Conservation (phyloP, 1,284 basidiomycete genomes). For the Stereum hirsutum region DNA sequence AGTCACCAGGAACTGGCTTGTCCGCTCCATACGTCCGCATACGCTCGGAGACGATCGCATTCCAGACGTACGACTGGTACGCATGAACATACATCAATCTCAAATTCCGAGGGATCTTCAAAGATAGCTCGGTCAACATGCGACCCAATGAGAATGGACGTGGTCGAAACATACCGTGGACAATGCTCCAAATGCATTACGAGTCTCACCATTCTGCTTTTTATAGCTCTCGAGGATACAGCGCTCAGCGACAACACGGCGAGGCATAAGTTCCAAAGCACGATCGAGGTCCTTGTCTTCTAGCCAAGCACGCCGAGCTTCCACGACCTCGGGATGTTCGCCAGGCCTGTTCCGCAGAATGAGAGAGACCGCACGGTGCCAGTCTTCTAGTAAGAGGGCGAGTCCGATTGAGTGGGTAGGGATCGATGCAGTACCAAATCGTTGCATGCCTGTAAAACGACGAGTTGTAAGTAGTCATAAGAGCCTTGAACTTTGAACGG, state of each 20-base stretch:
- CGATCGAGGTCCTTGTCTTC: slow-evolving; percentile 68
- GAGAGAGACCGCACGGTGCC: slow-evolving; percentile 80
- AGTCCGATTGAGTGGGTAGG: slow-evolving; percentile 94
- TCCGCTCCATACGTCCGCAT: slow-evolving; percentile 73
- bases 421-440: slow-evolving; percentile 94
- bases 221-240: slow-evolving; percentile 87
- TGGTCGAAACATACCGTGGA: slow-evolving; percentile 64
- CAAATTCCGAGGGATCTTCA: slow-evolving; percentile 88
- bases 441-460: slow-evolving; percentile 76
- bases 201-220: slow-evolving; percentile 66
- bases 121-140: too few species aligned
- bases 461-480: slow-evolving; percentile 1
- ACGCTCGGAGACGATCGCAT: slow-evolving; percentile 89
- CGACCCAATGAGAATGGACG: too few species aligned
- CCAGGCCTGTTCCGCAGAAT: slow-evolving; percentile 78
- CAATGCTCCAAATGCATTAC: slow-evolving; percentile 81
- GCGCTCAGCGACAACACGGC: slow-evolving; percentile 87
- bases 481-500: slow-evolving; percentile 1
- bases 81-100: slow-evolving; percentile 98
- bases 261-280: slow-evolving; percentile 78
- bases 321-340: slow-evolving; percentile 81
- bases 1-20: slow-evolving; percentile 77
- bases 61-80: slow-evolving; percentile 99
- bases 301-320: slow-evolving; percentile 77
- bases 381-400: slow-evolving; percentile 81